Base-by-base conservation (phyloP, 2,329 filamentous ascomycete species). In the Colletotrichum spinosum region DNA sequence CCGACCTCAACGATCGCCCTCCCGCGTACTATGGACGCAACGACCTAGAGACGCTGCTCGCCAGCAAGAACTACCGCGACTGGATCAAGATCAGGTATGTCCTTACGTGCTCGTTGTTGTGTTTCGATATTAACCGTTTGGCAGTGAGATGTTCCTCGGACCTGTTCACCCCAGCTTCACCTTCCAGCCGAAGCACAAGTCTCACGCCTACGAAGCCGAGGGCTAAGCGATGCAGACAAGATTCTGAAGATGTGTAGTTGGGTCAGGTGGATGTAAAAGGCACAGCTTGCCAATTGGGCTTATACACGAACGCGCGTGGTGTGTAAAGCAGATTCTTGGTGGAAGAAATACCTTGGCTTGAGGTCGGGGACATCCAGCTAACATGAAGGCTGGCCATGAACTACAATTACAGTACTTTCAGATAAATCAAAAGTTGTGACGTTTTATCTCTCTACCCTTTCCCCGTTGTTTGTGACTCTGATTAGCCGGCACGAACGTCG, bases 161-260 rank as follows among this genome's bases (percentile, higher is more conserved):
- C 93, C 93, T 50, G 92, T 93, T 7, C 93, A 97, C 71, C 89
- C 92, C 44, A 91, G 92, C 72, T 99, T 98, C 85, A 90, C 91
- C 70, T 99, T 98, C 80, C 89, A 95, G 80, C 96, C 96, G 3
- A 99, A 99, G 84, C 96, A 99, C 83, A 98, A 97, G 83, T 96
- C 93, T 51, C 97, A 97, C 75, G 88, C 90, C 57, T 97, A 97
- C 53, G 93, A 94, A 77, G 91, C 89, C 2, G 90, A 93, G 74
- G 90, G 91, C 53, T 91, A 78, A 35, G 11, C 5, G 34, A 41
- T 1, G 8, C 17, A 34, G n/a, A 50, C 2, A 49, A 49, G 8
- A 25, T 25, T 25, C 25, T 25, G 4, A 25, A 25, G 25, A 25
- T 25, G 25, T 25, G 25, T 5, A 25, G 25, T 25, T 25, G 25